A percentile compares a stretch with the other conserved stretches of the same genome.
Conservation (phyloP, 176 grass and related monocot species). For the Eleusine indica region DNA sequence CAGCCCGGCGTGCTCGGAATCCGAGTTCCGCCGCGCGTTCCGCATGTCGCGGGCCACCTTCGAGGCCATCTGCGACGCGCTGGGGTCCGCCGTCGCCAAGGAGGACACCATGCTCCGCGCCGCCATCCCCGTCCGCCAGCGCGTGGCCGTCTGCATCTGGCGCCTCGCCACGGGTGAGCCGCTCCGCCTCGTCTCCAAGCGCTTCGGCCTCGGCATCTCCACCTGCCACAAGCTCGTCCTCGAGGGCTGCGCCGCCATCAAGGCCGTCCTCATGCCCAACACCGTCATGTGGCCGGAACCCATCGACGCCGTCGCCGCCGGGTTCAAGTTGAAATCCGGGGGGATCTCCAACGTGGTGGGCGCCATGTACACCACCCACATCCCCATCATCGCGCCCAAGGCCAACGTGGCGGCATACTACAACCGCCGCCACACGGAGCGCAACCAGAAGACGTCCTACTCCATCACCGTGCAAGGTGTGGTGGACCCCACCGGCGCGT, state of each 20-base stretch:
- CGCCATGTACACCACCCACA: slow-evolving; percentile 81
- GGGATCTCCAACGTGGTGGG: slow-evolving; percentile 73
- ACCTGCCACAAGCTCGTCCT: slow-evolving; percentile 90
- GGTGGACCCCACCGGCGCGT: slow-evolving; percentile 65
- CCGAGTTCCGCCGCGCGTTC: slow-evolving; percentile 76
- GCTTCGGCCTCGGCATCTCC: slow-evolving; percentile 88
- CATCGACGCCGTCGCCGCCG: not conserved
- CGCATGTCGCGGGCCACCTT: slow-evolving; percentile 78
- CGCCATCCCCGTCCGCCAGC: slow-evolving; percentile 81
- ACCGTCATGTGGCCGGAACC: slow-evolving; percentile 57
- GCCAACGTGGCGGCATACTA: slow-evolving; percentile 66
- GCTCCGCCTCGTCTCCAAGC: slow-evolving; percentile 63
- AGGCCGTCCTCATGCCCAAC: slow-evolving; percentile 64
- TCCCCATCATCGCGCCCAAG: slow-evolving; percentile 89
- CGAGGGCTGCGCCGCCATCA: slow-evolving; percentile 83
- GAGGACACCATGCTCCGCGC: slow-evolving; percentile 88
- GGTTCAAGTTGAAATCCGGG: slow-evolving; percentile 51
- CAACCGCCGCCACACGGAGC: slow-evolving; percentile 84
- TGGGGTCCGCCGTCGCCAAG: slow-evolving; percentile 63
- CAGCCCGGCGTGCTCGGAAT: slow-evolving; percentile 56
- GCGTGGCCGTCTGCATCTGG: slow-evolving; percentile 84
- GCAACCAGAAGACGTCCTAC: slow-evolving; percentile 84
- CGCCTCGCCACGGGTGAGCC: slow-evolving; percentile 82
- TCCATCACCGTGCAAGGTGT: slow-evolving; percentile 79
- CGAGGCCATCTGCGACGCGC: slow-evolving; percentile 63